phyloP scores from a whole-genome alignment of 2,329 filamentous ascomycete genomes.

The Phialocephala subalpina region DNA sequence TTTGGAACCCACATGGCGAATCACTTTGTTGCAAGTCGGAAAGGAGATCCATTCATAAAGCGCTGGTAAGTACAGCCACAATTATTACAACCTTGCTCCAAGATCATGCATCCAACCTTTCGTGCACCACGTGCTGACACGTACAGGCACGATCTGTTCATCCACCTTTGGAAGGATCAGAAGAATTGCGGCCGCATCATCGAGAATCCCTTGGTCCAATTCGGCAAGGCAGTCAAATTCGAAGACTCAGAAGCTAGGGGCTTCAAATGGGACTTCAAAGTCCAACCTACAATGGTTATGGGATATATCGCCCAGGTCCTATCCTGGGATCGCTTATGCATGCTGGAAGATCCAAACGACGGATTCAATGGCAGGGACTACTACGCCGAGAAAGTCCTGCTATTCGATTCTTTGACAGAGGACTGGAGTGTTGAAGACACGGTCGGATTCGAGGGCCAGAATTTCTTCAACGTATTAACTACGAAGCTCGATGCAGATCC shows the following conservation, averaged over 20 bases:
- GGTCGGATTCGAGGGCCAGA: slow-evolving; percentile 44
- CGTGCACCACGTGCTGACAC: background rate
- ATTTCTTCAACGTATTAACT: slow-evolving; percentile 45
- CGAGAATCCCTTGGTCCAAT: slow-evolving; percentile 43
- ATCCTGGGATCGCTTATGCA: slow-evolving; percentile 45
- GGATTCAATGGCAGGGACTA: slow-evolving; percentile 48
- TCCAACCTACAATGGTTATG: slow-evolving; percentile 11
- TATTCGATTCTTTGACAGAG: slow-evolving; percentile 44
- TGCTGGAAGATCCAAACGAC: slow-evolving; percentile 45
- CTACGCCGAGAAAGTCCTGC: slow-evolving; percentile 43
- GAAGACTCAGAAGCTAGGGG: slow-evolving; percentile 31
- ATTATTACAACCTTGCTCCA: background rate
- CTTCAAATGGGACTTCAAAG: slow-evolving; percentile 15
- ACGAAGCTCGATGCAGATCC: slow-evolving; percentile 39
- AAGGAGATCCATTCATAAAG: slow-evolving; percentile 53
- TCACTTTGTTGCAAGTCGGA: slow-evolving; percentile 52
- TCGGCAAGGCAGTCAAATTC: slow-evolving; percentile 26
- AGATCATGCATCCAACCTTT: background rate
- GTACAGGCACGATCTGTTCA: slow-evolving; percentile 45
- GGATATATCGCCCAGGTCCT: slow-evolving; percentile 44
- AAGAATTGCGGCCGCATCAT: slow-evolving; percentile 45
- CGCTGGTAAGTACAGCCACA: slow-evolving; percentile 43
- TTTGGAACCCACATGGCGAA: slow-evolving; percentile 45
- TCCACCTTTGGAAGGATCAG: slow-evolving; percentile 46
- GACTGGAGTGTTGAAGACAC: slow-evolving; percentile 41